A percentile compares a stretch with the other conserved stretches of the same genome.
These are phyloP conservation scores for Mortierella sp. DNA, from an alignment of 371 early-diverging fungal genomes.

Conservation along the genomic window DNA sequence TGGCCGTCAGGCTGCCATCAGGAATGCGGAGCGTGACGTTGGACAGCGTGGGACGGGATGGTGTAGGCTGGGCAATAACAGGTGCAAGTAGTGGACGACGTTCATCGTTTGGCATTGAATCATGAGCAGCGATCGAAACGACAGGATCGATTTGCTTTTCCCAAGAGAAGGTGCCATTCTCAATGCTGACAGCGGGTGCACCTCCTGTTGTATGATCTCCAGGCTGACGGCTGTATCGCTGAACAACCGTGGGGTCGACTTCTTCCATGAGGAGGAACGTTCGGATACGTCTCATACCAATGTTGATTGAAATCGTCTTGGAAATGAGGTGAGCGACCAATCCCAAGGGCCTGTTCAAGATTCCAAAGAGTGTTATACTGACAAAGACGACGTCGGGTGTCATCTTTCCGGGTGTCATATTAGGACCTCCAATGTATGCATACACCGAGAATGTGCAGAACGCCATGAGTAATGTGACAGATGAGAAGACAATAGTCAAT, in stretches of 20 bases:
- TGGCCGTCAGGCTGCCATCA: constrained; percentile 44
- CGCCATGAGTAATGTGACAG: constrained; percentile 40
- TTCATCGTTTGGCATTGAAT: background rate
- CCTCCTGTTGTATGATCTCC: constrained; percentile 55
- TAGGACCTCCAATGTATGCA: constrained; percentile 28
- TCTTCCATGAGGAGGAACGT: constrained; percentile 42
- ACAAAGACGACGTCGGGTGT: constrained; percentile 46
- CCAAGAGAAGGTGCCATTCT: constrained; percentile 37
- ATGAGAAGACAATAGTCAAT: constrained; percentile 49
- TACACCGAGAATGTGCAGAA: constrained; percentile 35
- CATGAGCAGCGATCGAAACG: background rate
- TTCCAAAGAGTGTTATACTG: constrained; percentile 33
- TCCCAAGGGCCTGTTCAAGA: constrained; percentile 29
- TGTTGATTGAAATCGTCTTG: constrained; percentile 21
- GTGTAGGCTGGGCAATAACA: background rate
- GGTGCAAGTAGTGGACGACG: background rate
- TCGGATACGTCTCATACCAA: constrained; percentile 41
- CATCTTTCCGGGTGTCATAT: constrained; percentile 43
- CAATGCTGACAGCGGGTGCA: constrained; percentile 19
- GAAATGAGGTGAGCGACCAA: constrained; percentile 14
- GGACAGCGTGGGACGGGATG: constrained; percentile 12
- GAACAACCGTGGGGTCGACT: no score
- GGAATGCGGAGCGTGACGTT: constrained; percentile 37
- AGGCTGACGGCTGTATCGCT: no score
- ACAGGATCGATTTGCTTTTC: no score